Evolutionary conservation across 169 alveolate genomes (phyloP), one percentile per base, ranked within the genome.

Genomic region (Cryptosporidium andersoni): DNA sequence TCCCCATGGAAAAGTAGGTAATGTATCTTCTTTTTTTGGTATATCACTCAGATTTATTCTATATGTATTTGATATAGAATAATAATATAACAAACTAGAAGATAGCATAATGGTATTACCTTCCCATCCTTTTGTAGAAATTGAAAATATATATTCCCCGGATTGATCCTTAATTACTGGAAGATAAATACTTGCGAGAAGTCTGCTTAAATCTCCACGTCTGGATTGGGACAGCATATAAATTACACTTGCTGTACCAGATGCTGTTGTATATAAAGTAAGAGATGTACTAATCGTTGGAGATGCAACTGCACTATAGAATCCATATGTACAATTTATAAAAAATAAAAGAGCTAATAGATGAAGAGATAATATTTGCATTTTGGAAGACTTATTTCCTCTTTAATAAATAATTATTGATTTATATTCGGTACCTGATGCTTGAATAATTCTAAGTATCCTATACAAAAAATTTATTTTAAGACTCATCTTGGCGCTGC

Each of bases 281-380:
- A 74, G 36, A 42, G 68, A 58, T 4, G 85, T 74, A 52, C 85
- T 74, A 1, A 48, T 63, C 12, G 74, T 25, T 58, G 85, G 85
- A 74, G 85, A 74, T 58, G 85, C 85, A 25, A 58, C 43, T 5
- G 85, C 85, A 74, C 85, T 74, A 60, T 74, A 74, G 37, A 74
- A 74, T 1, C 81, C 65, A 8, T 39, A 25, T 8, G 39, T 65
- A 25, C 25, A 25, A 25, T 3, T 3, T 8, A 2, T 66, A 25
- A 9, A 66, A 53, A 52, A n/a, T 66, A 64, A 64, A 7, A 4
- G 11, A 3, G n/a, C 2, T 3, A 64, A 64, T 2, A 42, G 14
- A 45, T 0, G 40, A 6, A 4, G 3, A 45, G 4, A 42, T 40
- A n/a, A 64, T 8, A 64, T 9, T 9, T 49, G 55, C 55, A 49